phyloP scores from a whole-genome alignment of 2,329 filamentous ascomycete genomes.

The Lojkania enalia region DNA sequence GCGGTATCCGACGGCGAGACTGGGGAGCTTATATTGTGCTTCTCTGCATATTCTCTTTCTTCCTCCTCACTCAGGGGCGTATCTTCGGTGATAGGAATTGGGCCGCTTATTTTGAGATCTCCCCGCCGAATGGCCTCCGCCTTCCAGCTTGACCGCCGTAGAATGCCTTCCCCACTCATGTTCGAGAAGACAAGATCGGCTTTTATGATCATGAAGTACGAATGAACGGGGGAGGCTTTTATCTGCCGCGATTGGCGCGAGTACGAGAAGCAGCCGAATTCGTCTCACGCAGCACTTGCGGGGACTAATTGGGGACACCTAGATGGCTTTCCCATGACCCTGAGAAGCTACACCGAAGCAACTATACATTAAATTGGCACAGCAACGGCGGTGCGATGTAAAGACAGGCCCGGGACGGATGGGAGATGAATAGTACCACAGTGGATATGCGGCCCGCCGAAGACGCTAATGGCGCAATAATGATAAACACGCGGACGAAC shows the following conservation, averaged over 20 bases:
- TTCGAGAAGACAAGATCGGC: slow-evolving; percentile 35
- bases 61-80: slow-evolving; percentile 40
- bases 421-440: slow-evolving; percentile 1
- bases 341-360: slow-evolving; percentile 18
- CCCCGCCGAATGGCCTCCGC: slow-evolving; percentile 45
- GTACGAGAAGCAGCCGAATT: slow-evolving; percentile 24
- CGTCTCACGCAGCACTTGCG: slow-evolving; percentile 27
- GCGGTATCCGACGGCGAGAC: slow-evolving; percentile 19
- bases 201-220: slow-evolving; percentile 37
- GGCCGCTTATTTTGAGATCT: slow-evolving; percentile 44
- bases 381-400: slow-evolving; percentile 6
- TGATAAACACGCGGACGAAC: not conserved
- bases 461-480: slow-evolving; percentile 9
- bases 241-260: slow-evolving; percentile 9
- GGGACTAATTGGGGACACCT: slow-evolving; percentile 16
- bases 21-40: slow-evolving; percentile 19
- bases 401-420: slow-evolving; percentile 5
- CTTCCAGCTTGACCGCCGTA: slow-evolving; percentile 45
- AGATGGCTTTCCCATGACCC: slow-evolving; percentile 19
- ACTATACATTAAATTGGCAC: slow-evolving; percentile 25
- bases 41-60: slow-evolving; percentile 35
- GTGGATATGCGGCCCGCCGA: not conserved
- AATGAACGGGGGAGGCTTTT: slow-evolving; percentile 11
- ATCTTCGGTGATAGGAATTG: slow-evolving; percentile 44
- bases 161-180: slow-evolving; percentile 32